Evolutionary conservation across 495 filamentous ascomycete species (phyloP).

Genomic region (Neohortaea acidophila): DNA sequence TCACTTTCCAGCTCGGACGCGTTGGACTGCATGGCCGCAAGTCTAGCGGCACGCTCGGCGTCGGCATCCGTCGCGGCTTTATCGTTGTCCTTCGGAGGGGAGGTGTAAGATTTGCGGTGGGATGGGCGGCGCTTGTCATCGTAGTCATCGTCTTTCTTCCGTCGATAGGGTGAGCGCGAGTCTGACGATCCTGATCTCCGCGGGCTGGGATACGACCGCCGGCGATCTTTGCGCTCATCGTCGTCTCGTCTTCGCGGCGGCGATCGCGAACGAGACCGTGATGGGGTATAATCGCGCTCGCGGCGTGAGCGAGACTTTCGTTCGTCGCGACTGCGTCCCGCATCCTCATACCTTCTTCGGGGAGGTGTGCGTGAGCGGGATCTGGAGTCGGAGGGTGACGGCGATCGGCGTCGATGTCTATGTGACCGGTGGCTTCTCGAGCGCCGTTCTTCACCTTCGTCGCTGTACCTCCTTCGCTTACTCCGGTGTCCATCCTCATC

Average conservation of each 20-base stretch:
- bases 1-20: constrained; percentile 64
- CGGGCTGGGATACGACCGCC: constrained; percentile 17
- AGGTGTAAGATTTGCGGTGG: constrained; percentile 8
- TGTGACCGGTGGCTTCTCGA: constrained; percentile 16
- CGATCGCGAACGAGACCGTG: constrained; percentile 21
- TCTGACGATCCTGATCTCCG: constrained; percentile 16
- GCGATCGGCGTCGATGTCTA: constrained; percentile 7
- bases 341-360: constrained; percentile 17
- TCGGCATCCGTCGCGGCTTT: constrained; percentile 22
- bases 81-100: constrained; percentile 5
- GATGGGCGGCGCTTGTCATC: neutral
- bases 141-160: neutral
- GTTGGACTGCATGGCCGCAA: constrained; percentile 78
- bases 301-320: constrained; percentile 21
- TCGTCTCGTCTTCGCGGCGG: constrained; percentile 11
- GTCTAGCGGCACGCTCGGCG: constrained; percentile 46
- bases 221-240: constrained; percentile 10
- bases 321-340: constrained; percentile 1
- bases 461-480: constrained; percentile 12
- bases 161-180: constrained; percentile 17
- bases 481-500: constrained; percentile 27
- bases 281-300: constrained; percentile 21
- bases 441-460: constrained; percentile 24
- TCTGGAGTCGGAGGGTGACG: constrained; percentile 1
- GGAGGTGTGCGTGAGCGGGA: constrained; percentile 14